Base-by-base conservation (phyloP, 1,284 basidiomycete species). In the Athelia sp. region DNA sequence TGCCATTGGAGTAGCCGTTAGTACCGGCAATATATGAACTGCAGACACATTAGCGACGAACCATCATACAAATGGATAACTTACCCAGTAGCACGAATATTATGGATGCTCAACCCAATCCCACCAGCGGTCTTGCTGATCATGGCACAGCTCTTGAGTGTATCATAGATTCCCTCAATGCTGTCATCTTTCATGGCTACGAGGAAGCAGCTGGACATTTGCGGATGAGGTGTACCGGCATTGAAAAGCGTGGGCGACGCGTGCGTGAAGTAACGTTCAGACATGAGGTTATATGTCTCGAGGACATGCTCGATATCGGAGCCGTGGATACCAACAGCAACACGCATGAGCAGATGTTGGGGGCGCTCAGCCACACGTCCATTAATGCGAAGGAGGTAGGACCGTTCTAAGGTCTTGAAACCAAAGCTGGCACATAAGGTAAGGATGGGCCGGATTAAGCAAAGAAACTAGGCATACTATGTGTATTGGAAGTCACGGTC, bases 291-390 rank as follows among this genome's bases (percentile, higher is more conserved):
- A 67, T 95, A 94, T 0, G 96, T 97, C 73, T 98, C 86, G 56
- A 98, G 76, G 46, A 87, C 93, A 45, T 86, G 85, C 23, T 97
- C 93, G 54, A 98, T 81, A 68, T 98, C 90, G 22, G 73, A 64
- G 11, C 95, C 95, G 67, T 99, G 96, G 56, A 99, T 97, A 51
- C 96, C 97, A 46, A 99, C 92, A 44, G 96, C 91, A 49, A 99
- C 97, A 71, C 96, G 94, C 97, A 99, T 99, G 64, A 99, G 88
- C 86, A 99, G 93, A 71, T 99, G 97, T 65, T 99, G 96, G 29
- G 97, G 97, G 47, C 97, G 85, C 71, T 99, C 97, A 45, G 94
- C 96, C 45, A 97, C 91, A 61, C 92, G 92, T 50, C 93, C 93
- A 66, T 98, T 84, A 71, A 98, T 87, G 53, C 93, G 87, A 45